phyloP scores from a whole-genome alignment of 1,284 basidiomycete genomes.

The Cystobasidium sp. region DNA sequence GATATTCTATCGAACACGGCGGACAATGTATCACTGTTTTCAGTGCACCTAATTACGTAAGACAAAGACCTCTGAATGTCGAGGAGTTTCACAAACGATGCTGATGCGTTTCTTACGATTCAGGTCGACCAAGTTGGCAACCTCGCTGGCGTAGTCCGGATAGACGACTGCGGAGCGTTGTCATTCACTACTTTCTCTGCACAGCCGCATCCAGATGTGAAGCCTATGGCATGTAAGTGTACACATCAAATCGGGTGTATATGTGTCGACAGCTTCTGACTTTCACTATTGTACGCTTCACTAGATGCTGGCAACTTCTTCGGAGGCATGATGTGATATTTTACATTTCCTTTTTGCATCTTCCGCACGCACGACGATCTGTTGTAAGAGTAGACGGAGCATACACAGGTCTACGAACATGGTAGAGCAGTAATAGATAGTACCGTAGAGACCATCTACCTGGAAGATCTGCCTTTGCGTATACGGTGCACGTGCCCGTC shows the following conservation, averaged over 20 bases:
- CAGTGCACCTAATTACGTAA: slow-evolving; percentile 52
- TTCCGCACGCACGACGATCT: no score
- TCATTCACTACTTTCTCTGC: slow-evolving; percentile 52
- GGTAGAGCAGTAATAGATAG: no score
- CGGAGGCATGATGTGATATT: slow-evolving; percentile 41
- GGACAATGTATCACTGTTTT: slow-evolving; percentile 83
- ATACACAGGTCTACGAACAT: no score
- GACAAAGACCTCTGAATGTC: slow-evolving; percentile 4
- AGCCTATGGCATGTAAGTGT: slow-evolving; percentile 53
- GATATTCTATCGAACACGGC: slow-evolving; percentile 86
- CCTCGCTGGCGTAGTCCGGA: slow-evolving; percentile 52
- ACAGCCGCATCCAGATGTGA: slow-evolving; percentile 51
- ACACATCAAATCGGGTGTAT: neutral
- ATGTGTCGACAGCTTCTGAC: neutral
- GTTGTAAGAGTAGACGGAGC: no score
- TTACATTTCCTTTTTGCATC: neutral
- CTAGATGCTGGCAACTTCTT: slow-evolving; percentile 42
- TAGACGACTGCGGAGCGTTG: slow-evolving; percentile 52
- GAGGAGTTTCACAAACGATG: neutral
- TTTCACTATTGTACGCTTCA: neutral
- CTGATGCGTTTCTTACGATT: neutral
- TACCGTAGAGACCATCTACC: no score
- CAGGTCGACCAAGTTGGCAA: slow-evolving; percentile 56
- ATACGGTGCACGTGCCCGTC: neutral
- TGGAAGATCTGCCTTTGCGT: neutral